Conservation (phyloP, 805 yeast species). For the Candida dajiaensis region DNA sequence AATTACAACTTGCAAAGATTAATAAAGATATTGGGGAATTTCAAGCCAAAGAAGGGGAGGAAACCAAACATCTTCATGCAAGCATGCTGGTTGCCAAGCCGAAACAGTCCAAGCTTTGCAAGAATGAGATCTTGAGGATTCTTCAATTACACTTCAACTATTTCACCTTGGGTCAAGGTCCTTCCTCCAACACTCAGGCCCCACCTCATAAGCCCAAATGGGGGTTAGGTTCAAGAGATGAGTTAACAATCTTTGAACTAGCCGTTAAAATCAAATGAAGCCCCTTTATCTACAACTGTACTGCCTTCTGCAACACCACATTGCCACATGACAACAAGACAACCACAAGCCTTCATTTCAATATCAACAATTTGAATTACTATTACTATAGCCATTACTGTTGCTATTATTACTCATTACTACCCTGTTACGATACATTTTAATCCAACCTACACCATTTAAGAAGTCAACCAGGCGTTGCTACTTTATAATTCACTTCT, state of each 20-base stretch:
- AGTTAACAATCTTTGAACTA: constrained; percentile 13
- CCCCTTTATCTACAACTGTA: neutral
- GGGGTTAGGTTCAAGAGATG: constrained; percentile 19
- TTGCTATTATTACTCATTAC: neutral
- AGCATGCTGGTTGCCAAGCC: constrained; percentile 12
- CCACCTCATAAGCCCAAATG: constrained; percentile 12
- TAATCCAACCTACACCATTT: too few relatives aligned
- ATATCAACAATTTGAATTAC: neutral
- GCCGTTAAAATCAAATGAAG: neutral
- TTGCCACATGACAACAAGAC: too few relatives aligned
- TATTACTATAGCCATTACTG: too few relatives aligned
- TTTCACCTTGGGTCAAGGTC: constrained; percentile 4
- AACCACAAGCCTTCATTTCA: neutral
- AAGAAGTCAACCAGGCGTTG: neutral
- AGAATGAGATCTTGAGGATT: constrained; percentile 3
- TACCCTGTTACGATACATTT: too few relatives aligned
- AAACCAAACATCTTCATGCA: constrained; percentile 3
- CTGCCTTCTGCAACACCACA: too few relatives aligned
- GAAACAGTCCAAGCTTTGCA: constrained; percentile 7
- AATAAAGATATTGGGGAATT: constrained; percentile 2
- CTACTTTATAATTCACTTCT: neutral
- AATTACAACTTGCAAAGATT: constrained; percentile 4
- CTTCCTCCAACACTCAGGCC: neutral
- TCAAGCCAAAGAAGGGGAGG: neutral
- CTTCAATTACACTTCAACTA: constrained; percentile 11